These are phyloP conservation scores for Beta vulgaris DNA, from an alignment of 148 eudicot species.

Conservation along the genomic window DNA sequence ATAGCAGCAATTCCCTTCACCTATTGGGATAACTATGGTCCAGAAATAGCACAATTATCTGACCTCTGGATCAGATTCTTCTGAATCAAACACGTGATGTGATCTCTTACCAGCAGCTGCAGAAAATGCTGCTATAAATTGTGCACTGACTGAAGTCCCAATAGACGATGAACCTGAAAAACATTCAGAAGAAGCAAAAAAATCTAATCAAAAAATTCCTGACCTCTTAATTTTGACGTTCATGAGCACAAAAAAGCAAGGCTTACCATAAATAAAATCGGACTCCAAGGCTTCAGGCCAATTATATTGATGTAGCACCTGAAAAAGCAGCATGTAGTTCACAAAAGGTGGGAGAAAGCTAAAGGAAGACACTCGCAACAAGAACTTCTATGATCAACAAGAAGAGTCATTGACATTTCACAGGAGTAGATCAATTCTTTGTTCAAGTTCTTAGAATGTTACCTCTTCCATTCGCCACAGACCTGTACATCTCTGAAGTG, in stretches of 20 bases:
- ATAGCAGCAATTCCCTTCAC: neutral
- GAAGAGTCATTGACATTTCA: neutral
- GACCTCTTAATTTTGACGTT: neutral
- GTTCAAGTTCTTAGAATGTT: constrained; percentile 17
- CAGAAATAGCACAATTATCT: constrained; percentile 4
- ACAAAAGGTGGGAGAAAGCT: neutral
- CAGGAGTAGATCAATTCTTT: neutral
- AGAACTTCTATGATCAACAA: neutral
- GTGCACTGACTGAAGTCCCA: constrained; percentile 69
- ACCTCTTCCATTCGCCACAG: constrained; percentile 96
- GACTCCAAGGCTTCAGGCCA: constrained; percentile 90
- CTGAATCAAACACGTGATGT: constrained; percentile 53
- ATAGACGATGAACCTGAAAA: constrained; percentile 78
- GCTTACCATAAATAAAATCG: constrained; percentile 73
- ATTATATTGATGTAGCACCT: constrained; percentile 71
- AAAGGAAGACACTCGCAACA: neutral
- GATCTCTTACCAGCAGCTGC: constrained; percentile 83
- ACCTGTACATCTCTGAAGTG: constrained; percentile 73
- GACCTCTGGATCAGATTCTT: constrained; percentile 96
- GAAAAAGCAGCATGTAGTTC: constrained; percentile 10
- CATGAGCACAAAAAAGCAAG: neutral
- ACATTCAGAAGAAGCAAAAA: constrained; percentile 20
- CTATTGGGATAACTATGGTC: neutral
- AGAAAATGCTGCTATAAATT: constrained; percentile 81
- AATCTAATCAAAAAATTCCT: neutral